Base-by-base conservation (phyloP, 148 eudicot genomes). In the Agrostemma githago region DNA sequence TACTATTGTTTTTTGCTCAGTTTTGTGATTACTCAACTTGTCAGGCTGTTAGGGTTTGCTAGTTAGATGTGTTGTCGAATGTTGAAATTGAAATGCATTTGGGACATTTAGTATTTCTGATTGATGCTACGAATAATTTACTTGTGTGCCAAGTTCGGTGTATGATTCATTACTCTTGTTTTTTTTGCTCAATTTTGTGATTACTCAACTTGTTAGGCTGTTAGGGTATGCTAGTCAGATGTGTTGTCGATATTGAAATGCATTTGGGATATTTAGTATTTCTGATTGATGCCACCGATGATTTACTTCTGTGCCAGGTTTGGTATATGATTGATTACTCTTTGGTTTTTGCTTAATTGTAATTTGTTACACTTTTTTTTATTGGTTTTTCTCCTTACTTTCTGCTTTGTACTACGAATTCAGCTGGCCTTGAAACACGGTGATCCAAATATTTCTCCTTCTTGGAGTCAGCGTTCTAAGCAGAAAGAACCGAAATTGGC, bases 401-500 rank as follows among this genome's bases (percentile, higher is more conserved):
- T 3, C 16, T 15, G 19, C 21, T 67, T 19, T 43, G 34, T 67
- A 40, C 8, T 44, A 67, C 19, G 43, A 17, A 54, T 67, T 64
- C 78, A 95, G 99, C 79, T 87, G 85, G 99, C 99, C 77, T 82
- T 79, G 57, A 88, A 79, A 83, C 86, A 85, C 73, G 97, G 97
- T 74, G 96, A 92, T 85, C 88, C 90, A 11, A 61, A 89, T 81
- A 83, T 88, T 77, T 93, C 96, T 26, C 89, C 89, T 57, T 88
- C 98, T 71, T 95, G 98, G 98, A 92, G 98, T 84, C 86, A 86
- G 66, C 70, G 90, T 84, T 83, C 96, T 26, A 63, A 83, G 65
- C 83, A 87, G 81, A 87, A 87, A 73, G 86, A 82, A 58, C 84
- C 86, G 79, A 84, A 82, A 39, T 12, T 68, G 42, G 65, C 76